Base-by-base conservation (phyloP, 208 protist species). In the Phytomonas sp. region DNA sequence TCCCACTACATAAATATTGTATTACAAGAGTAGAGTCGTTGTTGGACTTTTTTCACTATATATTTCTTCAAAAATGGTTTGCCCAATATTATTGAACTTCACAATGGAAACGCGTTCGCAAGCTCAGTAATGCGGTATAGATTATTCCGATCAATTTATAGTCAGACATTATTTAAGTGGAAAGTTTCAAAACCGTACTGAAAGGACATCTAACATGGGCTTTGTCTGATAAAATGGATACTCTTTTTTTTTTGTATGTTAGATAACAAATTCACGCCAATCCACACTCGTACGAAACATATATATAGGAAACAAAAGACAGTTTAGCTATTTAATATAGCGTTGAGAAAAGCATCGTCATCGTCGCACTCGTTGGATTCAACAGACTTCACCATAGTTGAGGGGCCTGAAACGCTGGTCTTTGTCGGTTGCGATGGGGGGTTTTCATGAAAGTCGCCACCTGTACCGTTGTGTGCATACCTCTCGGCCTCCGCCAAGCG, bases 261-360 rank as follows among this genome's bases (percentile, higher is more conserved):
- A 49, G 4, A 49, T 23, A 49, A 49, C 2, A 49, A 23, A 49
- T 49, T 49, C 8, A 16, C 19, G 19, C 8, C 12, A 49, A 49
- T 49, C 40, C 40, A 2, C n/a, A n/a, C n/a, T n/a, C 19, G 11
- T 49, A 16, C 40, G 11, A 1, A 4, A 49, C 11, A 49, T 2
- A 16, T 49, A 49, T 1, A 49, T 23, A 49, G 19, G 19, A 11
- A 49, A 49, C 23, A 1, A 26, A 26, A 19, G 19, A 26, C 45
- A 4, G 6, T 19, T 19, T 67, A 87, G 69, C 64, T 69, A 77
- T 84, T 89, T n/a, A 91, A 71, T 56, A 93, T 88, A 29, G 80
- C 69, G 45, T 90, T 77, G 7, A 93, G 67, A 75, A 93, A 81
- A 5, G 75, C 81, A 31, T 87, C 87, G 16, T 88, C 80, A 34